These are phyloP conservation scores for Cyberlindnera subsufficiens DNA, from an alignment of 805 yeast genomes.

Conservation along the genomic window DNA sequence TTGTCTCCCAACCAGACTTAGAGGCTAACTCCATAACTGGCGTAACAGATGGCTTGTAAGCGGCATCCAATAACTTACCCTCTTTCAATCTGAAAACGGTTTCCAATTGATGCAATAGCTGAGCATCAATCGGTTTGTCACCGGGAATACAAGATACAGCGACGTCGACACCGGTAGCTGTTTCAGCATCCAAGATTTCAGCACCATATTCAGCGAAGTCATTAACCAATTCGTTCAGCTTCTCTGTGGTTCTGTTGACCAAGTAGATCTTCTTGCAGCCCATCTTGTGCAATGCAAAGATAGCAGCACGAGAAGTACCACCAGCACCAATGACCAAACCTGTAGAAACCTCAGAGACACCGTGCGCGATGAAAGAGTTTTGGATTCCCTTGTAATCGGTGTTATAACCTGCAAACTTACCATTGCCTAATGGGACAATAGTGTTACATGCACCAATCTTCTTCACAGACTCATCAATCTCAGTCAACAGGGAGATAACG, in stretches of 20 bases:
- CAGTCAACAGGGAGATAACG: slow-evolving; percentile 59
- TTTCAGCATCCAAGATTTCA: slow-evolving; percentile 44
- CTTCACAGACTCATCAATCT: slow-evolving; percentile 69
- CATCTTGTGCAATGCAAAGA: slow-evolving; percentile 72
- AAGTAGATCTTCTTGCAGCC: slow-evolving; percentile 76
- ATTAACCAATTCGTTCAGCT: slow-evolving; percentile 51
- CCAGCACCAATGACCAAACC: slow-evolving; percentile 95
- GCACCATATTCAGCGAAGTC: slow-evolving; percentile 56
- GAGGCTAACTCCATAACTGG: slow-evolving; percentile 79
- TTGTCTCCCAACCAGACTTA: slow-evolving; percentile 65
- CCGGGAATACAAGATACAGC: slow-evolving; percentile 83
- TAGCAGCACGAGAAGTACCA: slow-evolving; percentile 95
- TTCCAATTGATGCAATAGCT: slow-evolving; percentile 43
- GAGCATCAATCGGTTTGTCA: slow-evolving; percentile 57
- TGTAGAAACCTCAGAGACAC: slow-evolving; percentile 37
- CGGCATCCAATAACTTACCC: slow-evolving; percentile 72
- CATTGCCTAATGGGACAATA: slow-evolving; percentile 47
- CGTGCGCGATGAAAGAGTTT: slow-evolving; percentile 57
- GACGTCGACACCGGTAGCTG: slow-evolving; percentile 41
- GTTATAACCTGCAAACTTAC: slow-evolving; percentile 70
- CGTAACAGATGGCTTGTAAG: slow-evolving; percentile 85
- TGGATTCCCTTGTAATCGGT: slow-evolving; percentile 94
- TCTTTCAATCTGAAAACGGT: slow-evolving; percentile 37
- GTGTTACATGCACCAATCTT: slow-evolving; percentile 95
- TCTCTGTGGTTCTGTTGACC: slow-evolving; percentile 71